Base-by-base conservation (phyloP, 1,284 basidiomycete species). In the Cutaneotrichosporon arboriforme region DNA sequence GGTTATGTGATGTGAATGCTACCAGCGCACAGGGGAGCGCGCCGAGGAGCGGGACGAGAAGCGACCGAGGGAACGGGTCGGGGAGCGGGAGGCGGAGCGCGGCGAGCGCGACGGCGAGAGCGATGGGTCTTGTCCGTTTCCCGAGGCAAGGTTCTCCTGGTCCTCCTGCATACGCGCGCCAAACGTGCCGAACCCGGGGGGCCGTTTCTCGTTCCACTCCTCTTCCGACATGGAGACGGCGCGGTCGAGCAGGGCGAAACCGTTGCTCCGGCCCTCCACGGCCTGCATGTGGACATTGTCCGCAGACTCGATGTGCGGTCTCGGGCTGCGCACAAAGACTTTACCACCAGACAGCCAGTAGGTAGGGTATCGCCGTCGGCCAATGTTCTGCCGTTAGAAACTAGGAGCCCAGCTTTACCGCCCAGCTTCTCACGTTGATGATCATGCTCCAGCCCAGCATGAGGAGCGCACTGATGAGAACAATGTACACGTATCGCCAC, bases 401-500 rank as follows among this genome's bases (percentile, higher is more conserved):
- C n/a, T n/a, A n/a, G n/a, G n/a, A n/a, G n/a, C n/a, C n/a, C n/a
- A n/a, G n/a, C n/a, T n/a, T n/a, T n/a, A n/a, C n/a, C n/a, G n/a
- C n/a, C n/a, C n/a, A n/a, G n/a, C 4, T 0, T 51, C 55, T 48
- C 44, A 57, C 55, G 61, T 84, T 82, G 60, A 80, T 70, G 18
- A 84, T 47, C 34, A 83, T 66, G 0, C 81, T 82, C 46, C 81
- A 80, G 0, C 58, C 75, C 14, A 83, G 73, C 44, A 80, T 77
- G 43, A 85, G 70, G 7, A 77, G 63, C 7, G 80, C 79, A 0
- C 79, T 79, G 17, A 82, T 77, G 17, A 85, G 73, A 15, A 85
- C 67, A 37, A 83, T 76, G 17, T 81, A 81, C n/a, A 85, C 68
- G 57, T 81, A 81, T 45, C 81, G 80, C 84, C 83, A 85, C 15